A percentile compares a stretch with the other conserved stretches of the same genome.
These are phyloP conservation scores for Coemansia umbellata DNA, from an alignment of 192 early-diverging fungal genomes.

Conservation along the genomic window DNA sequence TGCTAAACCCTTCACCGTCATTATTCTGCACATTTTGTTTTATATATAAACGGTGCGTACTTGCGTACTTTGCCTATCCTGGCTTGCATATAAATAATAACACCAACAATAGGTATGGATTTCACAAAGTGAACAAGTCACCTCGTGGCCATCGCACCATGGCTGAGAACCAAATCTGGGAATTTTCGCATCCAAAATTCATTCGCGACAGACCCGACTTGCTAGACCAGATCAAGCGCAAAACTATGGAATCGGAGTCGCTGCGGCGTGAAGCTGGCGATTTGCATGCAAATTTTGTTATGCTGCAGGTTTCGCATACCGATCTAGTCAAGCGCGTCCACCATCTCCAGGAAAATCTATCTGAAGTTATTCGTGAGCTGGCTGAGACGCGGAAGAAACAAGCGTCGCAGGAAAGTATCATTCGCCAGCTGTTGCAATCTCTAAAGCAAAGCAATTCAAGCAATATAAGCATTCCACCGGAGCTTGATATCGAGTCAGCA, in stretches of 20 bases:
- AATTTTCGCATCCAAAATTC: slow-evolving; percentile 83
- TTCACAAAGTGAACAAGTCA: slow-evolving; percentile 91
- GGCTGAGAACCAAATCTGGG: slow-evolving; percentile 90
- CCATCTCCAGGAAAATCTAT: slow-evolving; percentile 70
- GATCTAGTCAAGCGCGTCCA: slow-evolving; percentile 71
- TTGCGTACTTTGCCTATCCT: slow-evolving; percentile 2
- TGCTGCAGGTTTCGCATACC: slow-evolving; percentile 72
- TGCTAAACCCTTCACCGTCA: no score
- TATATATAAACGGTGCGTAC: no score
- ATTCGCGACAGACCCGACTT: slow-evolving; percentile 70
- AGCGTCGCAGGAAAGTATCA: slow-evolving; percentile 60
- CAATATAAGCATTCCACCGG: slow-evolving; percentile 25
- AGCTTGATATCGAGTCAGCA: slow-evolving; percentile 44
- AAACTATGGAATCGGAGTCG: slow-evolving; percentile 81
- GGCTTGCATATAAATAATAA: slow-evolving; percentile 9
- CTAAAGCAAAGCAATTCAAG: slow-evolving; percentile 34
- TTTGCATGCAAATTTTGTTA: slow-evolving; percentile 66
- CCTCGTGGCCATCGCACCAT: slow-evolving; percentile 77
- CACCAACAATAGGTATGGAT: slow-evolving; percentile 65
- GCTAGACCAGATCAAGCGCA: slow-evolving; percentile 88
- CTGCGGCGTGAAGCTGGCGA: slow-evolving; percentile 72
- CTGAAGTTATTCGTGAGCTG: slow-evolving; percentile 69
- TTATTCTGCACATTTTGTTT: slow-evolving; percentile 1
- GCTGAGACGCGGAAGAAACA: slow-evolving; percentile 69
- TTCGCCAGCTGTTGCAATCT: slow-evolving; percentile 61